These are phyloP conservation scores for Davidsoniella neocaledoniae DNA, from an alignment of 2,329 filamentous ascomycete genomes.

Conservation along the genomic window DNA sequence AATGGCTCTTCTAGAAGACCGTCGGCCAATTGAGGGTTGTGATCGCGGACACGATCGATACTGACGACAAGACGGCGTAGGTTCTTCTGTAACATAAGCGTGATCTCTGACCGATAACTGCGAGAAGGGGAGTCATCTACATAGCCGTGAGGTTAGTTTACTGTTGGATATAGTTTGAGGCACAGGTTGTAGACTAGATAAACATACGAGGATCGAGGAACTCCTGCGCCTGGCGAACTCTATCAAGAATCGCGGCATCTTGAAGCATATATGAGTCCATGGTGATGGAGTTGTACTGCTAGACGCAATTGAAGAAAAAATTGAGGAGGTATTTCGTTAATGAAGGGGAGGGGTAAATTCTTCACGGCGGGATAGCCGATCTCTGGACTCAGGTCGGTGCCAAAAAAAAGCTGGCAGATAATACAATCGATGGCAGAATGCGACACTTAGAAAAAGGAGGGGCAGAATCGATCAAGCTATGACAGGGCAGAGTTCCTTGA, in stretches of 20 bases:
- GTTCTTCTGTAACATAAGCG: constrained; percentile 55
- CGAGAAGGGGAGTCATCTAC: constrained; percentile 36
- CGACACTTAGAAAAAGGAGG: constrained; percentile 8
- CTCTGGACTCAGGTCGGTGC: too few relatives aligned
- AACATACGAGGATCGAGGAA: constrained; percentile 76
- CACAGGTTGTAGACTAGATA: constrained; percentile 2
- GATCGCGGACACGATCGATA: constrained; percentile 79
- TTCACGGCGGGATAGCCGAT: not conserved
- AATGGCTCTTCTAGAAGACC: constrained; percentile 73
- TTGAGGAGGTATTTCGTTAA: not conserved
- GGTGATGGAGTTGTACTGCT: constrained; percentile 14
- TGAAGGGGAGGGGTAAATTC: not conserved
- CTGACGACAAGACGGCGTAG: constrained; percentile 51
- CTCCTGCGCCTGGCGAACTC: constrained; percentile 73
- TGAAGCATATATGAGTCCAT: constrained; percentile 64
- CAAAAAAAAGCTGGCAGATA: not conserved
- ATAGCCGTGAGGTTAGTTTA: not conserved
- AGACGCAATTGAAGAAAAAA: not conserved
- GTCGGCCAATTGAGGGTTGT: constrained; percentile 65
- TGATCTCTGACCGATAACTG: constrained; percentile 82
- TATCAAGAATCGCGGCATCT: constrained; percentile 71
- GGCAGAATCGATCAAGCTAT: constrained; percentile 1
- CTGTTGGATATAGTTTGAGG: not conserved
- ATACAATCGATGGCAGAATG: too few relatives aligned
- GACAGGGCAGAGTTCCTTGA: not conserved